phyloP scores from a whole-genome alignment of 495 filamentous ascomycete species.

The Melanomma pulvis-pyrius region DNA sequence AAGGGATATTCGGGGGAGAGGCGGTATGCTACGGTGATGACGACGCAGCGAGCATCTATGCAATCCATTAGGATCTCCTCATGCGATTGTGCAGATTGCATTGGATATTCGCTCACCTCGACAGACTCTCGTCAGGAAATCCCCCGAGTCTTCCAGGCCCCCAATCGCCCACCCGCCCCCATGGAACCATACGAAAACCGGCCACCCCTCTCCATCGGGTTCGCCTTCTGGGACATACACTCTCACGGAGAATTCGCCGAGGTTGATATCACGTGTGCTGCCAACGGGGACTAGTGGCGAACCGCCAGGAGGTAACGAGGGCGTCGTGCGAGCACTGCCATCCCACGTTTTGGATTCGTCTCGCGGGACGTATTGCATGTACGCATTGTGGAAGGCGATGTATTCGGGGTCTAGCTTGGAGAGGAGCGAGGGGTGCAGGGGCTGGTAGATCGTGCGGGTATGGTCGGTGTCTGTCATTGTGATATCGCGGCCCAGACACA shows the following conservation, averaged over 20 bases:
- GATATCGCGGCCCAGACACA: background rate
- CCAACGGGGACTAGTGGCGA: background rate
- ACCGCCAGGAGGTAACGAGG: background rate
- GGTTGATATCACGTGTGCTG: background rate
- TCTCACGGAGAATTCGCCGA: background rate
- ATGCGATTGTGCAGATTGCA: no score
- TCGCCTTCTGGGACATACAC: constrained; percentile 16
- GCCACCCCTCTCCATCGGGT: constrained; percentile 17
- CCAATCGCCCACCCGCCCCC: constrained; percentile 41
- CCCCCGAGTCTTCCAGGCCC: constrained; percentile 7
- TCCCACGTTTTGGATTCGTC: background rate
- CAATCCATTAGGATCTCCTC: background rate
- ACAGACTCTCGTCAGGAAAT: constrained; percentile 26
- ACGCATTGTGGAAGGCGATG: constrained; percentile 1
- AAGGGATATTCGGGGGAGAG: constrained; percentile 38
- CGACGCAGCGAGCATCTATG: constrained; percentile 26
- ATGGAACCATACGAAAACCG: constrained; percentile 38
- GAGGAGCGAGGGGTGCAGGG: constrained; percentile 4
- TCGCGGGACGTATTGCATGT: background rate
- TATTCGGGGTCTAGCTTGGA: constrained; percentile 6
- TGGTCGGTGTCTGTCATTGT: background rate
- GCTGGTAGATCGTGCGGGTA: background rate
- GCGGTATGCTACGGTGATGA: constrained; percentile 39
- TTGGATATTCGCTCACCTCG: constrained; percentile 20
- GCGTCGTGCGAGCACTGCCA: background rate